Base-by-base conservation (phyloP, 2,329 filamentous ascomycete genomes). In the Trichoderma sp. region DNA sequence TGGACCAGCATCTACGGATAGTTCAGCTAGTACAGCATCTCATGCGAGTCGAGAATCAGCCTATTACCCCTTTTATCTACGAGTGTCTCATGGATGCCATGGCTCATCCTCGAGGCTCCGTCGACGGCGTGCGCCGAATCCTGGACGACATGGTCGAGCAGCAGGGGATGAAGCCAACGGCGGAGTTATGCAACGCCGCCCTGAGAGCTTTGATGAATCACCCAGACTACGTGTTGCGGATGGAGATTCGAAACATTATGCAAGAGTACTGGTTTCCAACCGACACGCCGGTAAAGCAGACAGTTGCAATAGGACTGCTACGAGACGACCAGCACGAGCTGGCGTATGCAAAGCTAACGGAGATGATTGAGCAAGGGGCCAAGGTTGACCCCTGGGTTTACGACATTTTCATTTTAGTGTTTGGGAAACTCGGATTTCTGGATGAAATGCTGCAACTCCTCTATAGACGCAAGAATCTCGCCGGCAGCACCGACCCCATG, bases 241-340 rank as follows among this genome's bases (percentile, higher is more conserved):
- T 90, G 71, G 88, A 92, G 45, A 88, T 98, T 4, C 85, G 98
- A 53, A 85, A 90, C 73, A 91, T 92, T 74, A 95, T 97, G 93
- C 90, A 91, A 80, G 87, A 91, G 74, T 88, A 91, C 77, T 97
- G 95, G 93, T 81, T 83, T 65, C 77, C 80, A 2, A 78, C 83
- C 7, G 59, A 89, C 87, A 12, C 86, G 88, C 86, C 90, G 7
- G 93, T 91, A 9, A 90, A 89, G 81, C 90, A 93, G 79, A 91
- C 90, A 80, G 87, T 97, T 24, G 89, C 93, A 1, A 85, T 94
- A 11, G 95, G 94, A 0, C 85, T 97, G 76, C 87, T 98, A 45
- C 90, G 95, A 24, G 95, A 98, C 79, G 90, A 91, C 1, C 93
- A 97, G 80, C 92, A 94, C 77, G 97, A 98, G 84, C 86, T 95